These are phyloP conservation scores for Aspergillus arachidicola DNA, from an alignment of 2,329 filamentous ascomycete species.

Conservation along the genomic window DNA sequence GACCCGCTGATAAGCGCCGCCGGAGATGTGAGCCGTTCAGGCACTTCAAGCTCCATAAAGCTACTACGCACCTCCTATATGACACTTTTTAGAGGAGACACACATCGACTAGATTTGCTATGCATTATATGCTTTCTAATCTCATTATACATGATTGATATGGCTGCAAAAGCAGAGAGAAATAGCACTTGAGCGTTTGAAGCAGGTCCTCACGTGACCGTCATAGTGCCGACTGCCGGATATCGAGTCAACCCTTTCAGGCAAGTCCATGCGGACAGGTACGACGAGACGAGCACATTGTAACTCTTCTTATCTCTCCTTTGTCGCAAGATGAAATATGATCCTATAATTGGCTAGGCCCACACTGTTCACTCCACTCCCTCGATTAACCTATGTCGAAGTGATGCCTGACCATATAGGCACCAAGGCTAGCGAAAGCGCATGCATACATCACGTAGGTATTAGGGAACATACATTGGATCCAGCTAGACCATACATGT, in stretches of 20 bases:
- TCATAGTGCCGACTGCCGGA: constrained; percentile 10
- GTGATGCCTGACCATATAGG: background rate
- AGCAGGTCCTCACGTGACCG: constrained; percentile 10
- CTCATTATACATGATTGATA: background rate
- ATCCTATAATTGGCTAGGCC: background rate
- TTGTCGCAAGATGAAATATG: background rate
- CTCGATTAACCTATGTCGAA: background rate
- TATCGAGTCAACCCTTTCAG: constrained; percentile 11
- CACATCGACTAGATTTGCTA: background rate
- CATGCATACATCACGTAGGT: background rate
- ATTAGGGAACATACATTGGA: background rate
- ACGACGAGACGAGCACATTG: background rate
- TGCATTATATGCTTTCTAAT: background rate
- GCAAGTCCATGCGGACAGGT: constrained; percentile 23
- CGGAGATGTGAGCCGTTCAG: background rate
- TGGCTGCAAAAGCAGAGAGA: background rate
- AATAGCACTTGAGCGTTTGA: background rate
- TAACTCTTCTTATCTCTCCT: background rate
- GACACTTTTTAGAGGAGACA: background rate
- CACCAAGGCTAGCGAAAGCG: background rate
- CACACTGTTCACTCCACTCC: background rate
- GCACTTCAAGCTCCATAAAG: background rate
- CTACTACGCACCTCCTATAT: background rate
- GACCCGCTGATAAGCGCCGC: constrained; percentile 26
- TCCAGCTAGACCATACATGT: background rate